Percentiles rank a stretch among this genome's conserved stretches.
phyloP scores from a whole-genome alignment of 164 flowering plant genomes.

The Echeveria elegans region DNA sequence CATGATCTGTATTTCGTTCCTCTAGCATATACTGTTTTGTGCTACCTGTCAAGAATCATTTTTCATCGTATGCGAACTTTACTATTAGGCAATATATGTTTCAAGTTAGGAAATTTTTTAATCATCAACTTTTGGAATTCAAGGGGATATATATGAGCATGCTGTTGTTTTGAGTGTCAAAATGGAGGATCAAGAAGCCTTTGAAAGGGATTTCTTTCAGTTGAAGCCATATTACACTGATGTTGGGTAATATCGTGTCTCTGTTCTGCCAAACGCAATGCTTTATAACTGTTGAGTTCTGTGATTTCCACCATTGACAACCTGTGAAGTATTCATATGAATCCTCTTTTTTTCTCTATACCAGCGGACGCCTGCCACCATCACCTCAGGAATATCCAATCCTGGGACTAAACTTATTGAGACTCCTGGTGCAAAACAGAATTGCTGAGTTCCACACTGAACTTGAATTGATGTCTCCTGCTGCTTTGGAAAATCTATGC shows the following conservation, averaged over 20 bases:
- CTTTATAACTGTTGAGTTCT: not conserved
- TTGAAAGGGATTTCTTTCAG: constrained; percentile 92
- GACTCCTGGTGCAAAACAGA: constrained; percentile 88
- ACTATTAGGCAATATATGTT: not conserved
- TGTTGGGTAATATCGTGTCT: constrained; percentile 34
- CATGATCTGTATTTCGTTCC: too few species aligned
- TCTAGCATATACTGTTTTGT: too few species aligned
- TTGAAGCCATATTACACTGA: constrained; percentile 93
- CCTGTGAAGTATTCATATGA: not conserved
- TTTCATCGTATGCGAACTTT: not conserved
- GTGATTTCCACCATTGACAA: not conserved
- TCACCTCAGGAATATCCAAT: constrained; percentile 77
- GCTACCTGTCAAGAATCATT: too few species aligned
- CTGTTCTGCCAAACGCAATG: not conserved
- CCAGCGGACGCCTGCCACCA: constrained; percentile 37
- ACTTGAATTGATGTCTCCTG: constrained; percentile 61
- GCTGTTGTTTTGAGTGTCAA: constrained; percentile 91
- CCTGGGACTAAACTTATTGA: constrained; percentile 81
- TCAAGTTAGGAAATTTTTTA: not conserved
- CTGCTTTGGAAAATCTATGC: constrained; percentile 74
- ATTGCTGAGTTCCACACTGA: constrained; percentile 94
- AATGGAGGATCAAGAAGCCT: constrained; percentile 86
- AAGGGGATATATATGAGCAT: constrained; percentile 88
- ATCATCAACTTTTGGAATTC: not conserved
- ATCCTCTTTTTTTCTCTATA: not conserved